Percentiles rank a stretch among this genome's conserved stretches.
Conservation (phyloP, 495 filamentous ascomycete genomes). For the Mycothermus thermophilus region DNA sequence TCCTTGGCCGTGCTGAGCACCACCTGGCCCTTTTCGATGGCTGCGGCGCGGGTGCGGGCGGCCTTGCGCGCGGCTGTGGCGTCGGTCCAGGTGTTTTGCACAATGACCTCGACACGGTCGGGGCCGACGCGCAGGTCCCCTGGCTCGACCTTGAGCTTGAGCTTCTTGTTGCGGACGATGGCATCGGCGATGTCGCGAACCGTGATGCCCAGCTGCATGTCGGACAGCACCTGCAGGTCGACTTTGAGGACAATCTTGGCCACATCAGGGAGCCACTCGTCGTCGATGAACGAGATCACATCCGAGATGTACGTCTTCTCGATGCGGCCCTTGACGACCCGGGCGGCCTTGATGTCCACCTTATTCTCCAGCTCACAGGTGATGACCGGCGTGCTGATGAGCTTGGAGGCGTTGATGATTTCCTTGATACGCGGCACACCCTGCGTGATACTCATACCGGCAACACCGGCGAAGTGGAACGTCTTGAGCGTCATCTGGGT, state of each 20-base stretch:
- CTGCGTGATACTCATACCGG: constrained; percentile 96
- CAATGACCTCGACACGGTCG: constrained; percentile 42
- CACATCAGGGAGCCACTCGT: constrained; percentile 63
- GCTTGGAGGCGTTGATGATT: constrained; percentile 94
- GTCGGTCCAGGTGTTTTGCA: constrained; percentile 36
- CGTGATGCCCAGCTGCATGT: constrained; percentile 63
- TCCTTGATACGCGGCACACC: constrained; percentile 99
- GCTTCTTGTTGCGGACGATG: constrained; percentile 63
- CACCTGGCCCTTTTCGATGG: constrained; percentile 16
- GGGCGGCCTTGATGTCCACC: constrained; percentile 55
- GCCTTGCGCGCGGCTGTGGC: constrained; percentile 27
- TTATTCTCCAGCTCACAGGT: constrained; percentile 64
- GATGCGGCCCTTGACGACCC: constrained; percentile 78
- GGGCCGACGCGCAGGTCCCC: constrained; percentile 21
- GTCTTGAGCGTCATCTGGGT: constrained; percentile 99
- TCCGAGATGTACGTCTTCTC: constrained; percentile 75
- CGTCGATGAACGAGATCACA: constrained; percentile 61
- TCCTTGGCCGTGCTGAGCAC: constrained; percentile 18
- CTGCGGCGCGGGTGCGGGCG: constrained; percentile 38
- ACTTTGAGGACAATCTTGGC: constrained; percentile 62
- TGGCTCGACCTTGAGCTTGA: constrained; percentile 49
- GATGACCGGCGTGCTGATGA: constrained; percentile 89
- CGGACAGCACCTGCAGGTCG: constrained; percentile 59
- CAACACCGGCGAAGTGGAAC: constrained; percentile 99
- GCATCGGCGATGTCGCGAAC: constrained; percentile 54